These are phyloP conservation scores for Typha latifolia DNA, from an alignment of 176 grass and related monocot genomes.

Conservation along the genomic window DNA sequence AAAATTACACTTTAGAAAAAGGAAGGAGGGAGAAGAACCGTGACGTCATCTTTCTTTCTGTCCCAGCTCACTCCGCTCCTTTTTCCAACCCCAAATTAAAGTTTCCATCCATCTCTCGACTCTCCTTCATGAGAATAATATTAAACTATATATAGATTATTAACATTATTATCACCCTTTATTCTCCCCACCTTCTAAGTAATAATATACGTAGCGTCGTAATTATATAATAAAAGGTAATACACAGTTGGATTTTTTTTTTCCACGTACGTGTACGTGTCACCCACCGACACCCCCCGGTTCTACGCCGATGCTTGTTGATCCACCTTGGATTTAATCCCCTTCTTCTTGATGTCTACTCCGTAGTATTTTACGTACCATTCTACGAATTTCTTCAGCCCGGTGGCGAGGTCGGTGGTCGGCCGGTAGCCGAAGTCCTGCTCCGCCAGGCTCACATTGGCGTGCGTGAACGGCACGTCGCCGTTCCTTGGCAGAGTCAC, in stretches of 20 bases:
- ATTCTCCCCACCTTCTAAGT: too few species aligned
- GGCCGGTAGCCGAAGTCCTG: conserved; percentile 83
- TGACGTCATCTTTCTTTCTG: conserved; percentile 7
- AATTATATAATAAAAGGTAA: too few species aligned
- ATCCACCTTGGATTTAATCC: not conserved
- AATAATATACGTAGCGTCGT: too few species aligned
- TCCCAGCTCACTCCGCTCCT: not conserved
- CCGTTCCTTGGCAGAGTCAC: conserved; percentile 88
- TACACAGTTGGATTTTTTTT: too few species aligned
- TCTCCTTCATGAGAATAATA: too few species aligned
- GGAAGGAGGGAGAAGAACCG: not conserved
- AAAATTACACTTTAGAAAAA: not conserved
- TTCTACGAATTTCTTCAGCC: conserved; percentile 69
- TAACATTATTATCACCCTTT: too few species aligned
- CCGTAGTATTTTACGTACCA: conserved; percentile 87
- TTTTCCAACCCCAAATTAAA: too few species aligned
- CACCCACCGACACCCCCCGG: too few species aligned
- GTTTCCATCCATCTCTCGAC: too few species aligned
- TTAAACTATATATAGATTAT: too few species aligned
- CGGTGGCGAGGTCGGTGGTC: conserved; percentile 67
- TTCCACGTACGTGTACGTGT: too few species aligned
- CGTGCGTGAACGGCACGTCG: conserved; percentile 92
- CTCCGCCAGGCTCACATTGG: conserved; percentile 80
- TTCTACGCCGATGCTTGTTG: too few species aligned
- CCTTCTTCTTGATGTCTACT: conserved; percentile 30